Evolutionary conservation across 78 protist genomes (phyloP).

Genomic region (Dictyostelium purpureum): DNA sequence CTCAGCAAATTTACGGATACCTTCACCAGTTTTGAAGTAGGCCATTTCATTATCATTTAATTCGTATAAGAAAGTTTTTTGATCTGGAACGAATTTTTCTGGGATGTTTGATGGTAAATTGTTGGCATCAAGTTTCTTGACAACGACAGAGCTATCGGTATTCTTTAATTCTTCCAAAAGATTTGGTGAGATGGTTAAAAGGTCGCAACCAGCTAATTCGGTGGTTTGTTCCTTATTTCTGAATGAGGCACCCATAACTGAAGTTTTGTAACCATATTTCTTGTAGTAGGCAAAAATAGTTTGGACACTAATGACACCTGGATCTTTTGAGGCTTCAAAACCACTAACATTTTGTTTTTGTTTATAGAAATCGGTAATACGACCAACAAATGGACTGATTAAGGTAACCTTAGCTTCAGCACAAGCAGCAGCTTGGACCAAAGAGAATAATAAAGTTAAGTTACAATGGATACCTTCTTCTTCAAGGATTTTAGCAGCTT

Average conservation of each 20-base stretch:
- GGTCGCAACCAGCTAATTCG: conserved; percentile 88
- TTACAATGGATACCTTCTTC: conserved; percentile 96
- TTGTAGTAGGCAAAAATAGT: conserved; percentile 95
- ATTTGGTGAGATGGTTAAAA: conserved; percentile 83
- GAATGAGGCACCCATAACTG: conserved; percentile 98
- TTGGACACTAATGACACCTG: conserved; percentile 94
- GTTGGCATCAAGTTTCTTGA: conserved; percentile 21
- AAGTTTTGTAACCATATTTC: conserved; percentile 93
- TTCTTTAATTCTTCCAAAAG: conserved; percentile 48
- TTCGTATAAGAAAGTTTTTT: conserved; percentile 82
- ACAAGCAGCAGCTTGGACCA: conserved; percentile 96
- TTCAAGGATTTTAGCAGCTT: conserved; percentile 93
- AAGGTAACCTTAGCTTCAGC: conserved; percentile 96
- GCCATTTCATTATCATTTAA: conserved; percentile 95
- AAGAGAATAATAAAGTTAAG: conserved; percentile 94
- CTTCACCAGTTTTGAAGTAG: conserved; percentile 96
- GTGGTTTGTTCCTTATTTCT: conserved; percentile 88
- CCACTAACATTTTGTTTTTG: conserved; percentile 31
- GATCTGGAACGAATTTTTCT: conserved; percentile 53
- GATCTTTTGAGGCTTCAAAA: conserved; percentile 88
- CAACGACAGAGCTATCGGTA: conserved; percentile 15
- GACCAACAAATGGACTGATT: conserved; percentile 98
- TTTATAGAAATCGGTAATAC: conserved; percentile 95
- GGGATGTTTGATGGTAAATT: conserved; percentile 57
- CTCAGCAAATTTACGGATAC: conserved; percentile 91